Evolutionary conservation across 805 yeast species (phyloP).

Genomic region (Priceomyces carsonii): DNA sequence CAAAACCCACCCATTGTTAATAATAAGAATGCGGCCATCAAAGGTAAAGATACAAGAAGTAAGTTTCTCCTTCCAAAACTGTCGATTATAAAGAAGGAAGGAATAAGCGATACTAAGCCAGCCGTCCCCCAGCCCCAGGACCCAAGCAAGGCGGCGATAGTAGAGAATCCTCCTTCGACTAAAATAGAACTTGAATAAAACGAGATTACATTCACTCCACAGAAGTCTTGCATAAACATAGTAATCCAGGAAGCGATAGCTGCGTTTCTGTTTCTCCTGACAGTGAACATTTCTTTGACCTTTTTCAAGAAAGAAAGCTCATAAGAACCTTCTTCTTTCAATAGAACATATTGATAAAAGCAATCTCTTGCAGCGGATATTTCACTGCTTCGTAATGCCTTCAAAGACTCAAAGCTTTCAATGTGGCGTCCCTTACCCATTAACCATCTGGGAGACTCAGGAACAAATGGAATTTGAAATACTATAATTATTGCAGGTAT

Average conservation of each 20-base stretch:
- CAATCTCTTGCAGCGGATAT: slow-evolving; percentile 67
- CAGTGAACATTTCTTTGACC: slow-evolving; percentile 54
- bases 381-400: slow-evolving; percentile 43
- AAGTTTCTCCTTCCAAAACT: slow-evolving; percentile 64
- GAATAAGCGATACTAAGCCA: slow-evolving; percentile 72
- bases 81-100: slow-evolving; percentile 75
- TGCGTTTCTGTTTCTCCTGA: slow-evolving; percentile 78
- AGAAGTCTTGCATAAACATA: slow-evolving; percentile 84
- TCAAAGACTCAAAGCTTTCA: slow-evolving; percentile 54
- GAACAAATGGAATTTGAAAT: slow-evolving; percentile 51
- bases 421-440: slow-evolving; percentile 47
- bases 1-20: slow-evolving; percentile 68
- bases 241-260: slow-evolving; percentile 71
- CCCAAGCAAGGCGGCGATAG: slow-evolving; percentile 62
- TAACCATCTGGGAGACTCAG: slow-evolving; percentile 52
- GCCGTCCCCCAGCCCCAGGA: slow-evolving; percentile 81
- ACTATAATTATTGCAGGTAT: slow-evolving; percentile 33
- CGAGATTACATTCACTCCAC: slow-evolving; percentile 82
- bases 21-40: slow-evolving; percentile 53
- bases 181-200: slow-evolving; percentile 76
- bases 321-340: slow-evolving; percentile 61
- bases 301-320: slow-evolving; percentile 44
- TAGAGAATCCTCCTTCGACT: slow-evolving; percentile 59
- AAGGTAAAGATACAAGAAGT: slow-evolving; percentile 57
- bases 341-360: slow-evolving; percentile 56